Conservation (phyloP, 1,284 basidiomycete species). For the Moniliophthora roreri region DNA sequence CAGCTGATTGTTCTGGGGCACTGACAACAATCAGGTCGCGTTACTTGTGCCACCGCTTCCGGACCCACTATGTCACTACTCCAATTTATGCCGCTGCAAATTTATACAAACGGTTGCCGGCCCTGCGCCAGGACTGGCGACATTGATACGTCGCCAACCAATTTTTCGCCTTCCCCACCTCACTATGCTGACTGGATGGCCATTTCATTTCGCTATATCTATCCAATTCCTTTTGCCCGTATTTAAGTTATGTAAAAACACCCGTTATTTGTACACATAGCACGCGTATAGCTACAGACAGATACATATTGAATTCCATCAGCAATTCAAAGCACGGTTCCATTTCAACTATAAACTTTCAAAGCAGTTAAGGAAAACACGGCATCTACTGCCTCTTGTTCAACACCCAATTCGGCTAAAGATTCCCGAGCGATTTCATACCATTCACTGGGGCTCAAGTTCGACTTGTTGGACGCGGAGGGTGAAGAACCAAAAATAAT, state of each 20-base stretch:
- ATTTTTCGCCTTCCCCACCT: too few relatives aligned
- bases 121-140: too few relatives aligned
- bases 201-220: too few relatives aligned
- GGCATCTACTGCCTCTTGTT: slow-evolving; percentile 73
- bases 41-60: too few relatives aligned
- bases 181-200: too few relatives aligned
- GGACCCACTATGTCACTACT: too few relatives aligned
- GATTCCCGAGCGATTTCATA: slow-evolving; percentile 80
- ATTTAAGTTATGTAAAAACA: background rate
- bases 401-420: slow-evolving; percentile 80
- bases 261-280: background rate
- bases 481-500: slow-evolving; percentile 63
- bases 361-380: slow-evolving; percentile 71
- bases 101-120: too few relatives aligned
- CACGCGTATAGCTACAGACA: background rate
- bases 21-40: too few relatives aligned
- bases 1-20: too few relatives aligned
- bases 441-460: slow-evolving; percentile 66
- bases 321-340: background rate
- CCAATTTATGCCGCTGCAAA: too few relatives aligned
- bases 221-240: too few relatives aligned
- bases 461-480: slow-evolving; percentile 40
- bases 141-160: too few relatives aligned
- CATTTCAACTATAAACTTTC: slow-evolving; percentile 51
- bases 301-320: slow-evolving; percentile 9